phyloP scores from a whole-genome alignment of 768 basidiomycete genomes.

The Saitozyma sp. region DNA sequence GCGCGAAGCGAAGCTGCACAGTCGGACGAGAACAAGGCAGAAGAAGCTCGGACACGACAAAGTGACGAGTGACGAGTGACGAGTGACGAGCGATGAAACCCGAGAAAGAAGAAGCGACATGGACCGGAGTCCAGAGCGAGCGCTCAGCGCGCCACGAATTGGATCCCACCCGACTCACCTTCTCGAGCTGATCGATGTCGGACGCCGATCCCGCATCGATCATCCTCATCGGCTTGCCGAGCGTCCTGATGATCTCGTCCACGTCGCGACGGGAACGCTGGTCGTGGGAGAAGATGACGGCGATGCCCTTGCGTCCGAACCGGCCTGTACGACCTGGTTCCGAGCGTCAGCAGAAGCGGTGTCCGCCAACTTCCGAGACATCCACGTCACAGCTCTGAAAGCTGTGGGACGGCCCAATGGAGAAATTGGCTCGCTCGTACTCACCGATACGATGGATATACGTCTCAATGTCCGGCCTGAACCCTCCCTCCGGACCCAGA shows the following conservation, averaged over 20 bases:
- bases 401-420: neutral
- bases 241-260: constrained; percentile 78
- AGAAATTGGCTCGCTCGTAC: constrained; percentile 36
- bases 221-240: constrained; percentile 74
- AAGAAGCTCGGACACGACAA: no score
- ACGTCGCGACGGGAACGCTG: constrained; percentile 82
- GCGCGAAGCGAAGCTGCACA: no score
- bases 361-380: no score
- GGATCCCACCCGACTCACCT: constrained; percentile 58
- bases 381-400: constrained; percentile 1
- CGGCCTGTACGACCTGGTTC: constrained; percentile 87
- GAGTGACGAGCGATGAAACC: neutral
- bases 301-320: constrained; percentile 94
- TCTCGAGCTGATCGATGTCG: constrained; percentile 91
- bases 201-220: constrained; percentile 67
- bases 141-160: no score
- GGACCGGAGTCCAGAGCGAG: neutral
- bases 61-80: neutral
- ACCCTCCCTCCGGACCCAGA: constrained; percentile 56
- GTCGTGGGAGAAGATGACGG: constrained; percentile 96
- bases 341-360: no score
- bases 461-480: constrained; percentile 84
- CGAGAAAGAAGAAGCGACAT: no score
- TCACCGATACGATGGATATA: constrained; percentile 96
- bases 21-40: no score